Evolutionary conservation across 257 asterid species (phyloP).

Genomic region (Lycium barbarum): DNA sequence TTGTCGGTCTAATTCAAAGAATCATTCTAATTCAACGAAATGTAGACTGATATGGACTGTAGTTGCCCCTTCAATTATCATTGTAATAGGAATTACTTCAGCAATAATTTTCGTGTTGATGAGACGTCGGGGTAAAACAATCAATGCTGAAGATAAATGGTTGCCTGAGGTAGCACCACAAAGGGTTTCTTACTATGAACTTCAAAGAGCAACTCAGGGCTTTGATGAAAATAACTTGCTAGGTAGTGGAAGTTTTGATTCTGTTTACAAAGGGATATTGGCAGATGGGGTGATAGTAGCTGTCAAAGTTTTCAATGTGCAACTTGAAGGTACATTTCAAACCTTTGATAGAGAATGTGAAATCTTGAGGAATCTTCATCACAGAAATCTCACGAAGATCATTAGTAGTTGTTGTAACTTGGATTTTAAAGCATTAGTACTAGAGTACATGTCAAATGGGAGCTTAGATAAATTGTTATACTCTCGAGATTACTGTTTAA

Average conservation of each 20-base stretch:
- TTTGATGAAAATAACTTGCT: slow-evolving; percentile 8
- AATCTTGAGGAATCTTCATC: slow-evolving; percentile 31
- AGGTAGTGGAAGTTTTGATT: slow-evolving; percentile 21
- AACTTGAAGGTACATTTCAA: slow-evolving; percentile 5
- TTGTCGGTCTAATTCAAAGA: not conserved
- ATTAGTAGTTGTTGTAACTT: slow-evolving; percentile 36
- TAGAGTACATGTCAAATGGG: slow-evolving; percentile 44
- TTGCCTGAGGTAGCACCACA: slow-evolving; percentile 16
- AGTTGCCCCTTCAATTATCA: not conserved
- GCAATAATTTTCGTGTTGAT: slow-evolving; percentile 24
- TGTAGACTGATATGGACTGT: not conserved
- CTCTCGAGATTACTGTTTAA: not conserved
- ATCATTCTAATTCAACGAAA: not conserved
- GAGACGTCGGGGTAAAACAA: slow-evolving; percentile 7
- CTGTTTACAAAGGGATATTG: slow-evolving; percentile 22
- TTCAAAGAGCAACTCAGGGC: slow-evolving; percentile 20
- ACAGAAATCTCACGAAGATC: slow-evolving; percentile 41
- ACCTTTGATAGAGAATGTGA: slow-evolving; percentile 16
- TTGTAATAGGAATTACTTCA: not conserved
- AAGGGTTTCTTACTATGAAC: slow-evolving; percentile 38
- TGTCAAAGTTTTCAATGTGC: slow-evolving; percentile 26
- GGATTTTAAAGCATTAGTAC: slow-evolving; percentile 42
- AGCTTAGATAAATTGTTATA: slow-evolving; percentile 42
- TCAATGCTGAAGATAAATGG: not conserved
- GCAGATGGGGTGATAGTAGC: not conserved